Percentiles rank a stretch among this genome's conserved stretches.
These are phyloP conservation scores for Pugionium dolabratum DNA, from an alignment of 345 rosid species.

Conservation along the genomic window DNA sequence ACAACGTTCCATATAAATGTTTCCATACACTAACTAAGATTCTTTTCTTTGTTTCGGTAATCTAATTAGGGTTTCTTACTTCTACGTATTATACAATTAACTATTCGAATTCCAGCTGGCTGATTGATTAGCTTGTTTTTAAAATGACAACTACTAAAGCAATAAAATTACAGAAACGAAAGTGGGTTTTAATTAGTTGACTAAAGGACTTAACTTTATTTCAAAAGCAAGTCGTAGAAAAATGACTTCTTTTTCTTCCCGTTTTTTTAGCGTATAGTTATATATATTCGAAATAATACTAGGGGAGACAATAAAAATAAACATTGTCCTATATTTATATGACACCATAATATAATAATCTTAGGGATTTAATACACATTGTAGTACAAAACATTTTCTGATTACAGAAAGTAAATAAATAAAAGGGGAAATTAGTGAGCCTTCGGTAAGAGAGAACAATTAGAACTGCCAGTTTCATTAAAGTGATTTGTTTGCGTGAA, in stretches of 20 bases:
- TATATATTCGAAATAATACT: conserved; percentile 12
- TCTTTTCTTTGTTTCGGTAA: conserved; percentile 9
- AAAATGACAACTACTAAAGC: conserved; percentile 19
- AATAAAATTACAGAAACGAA: conserved; percentile 20
- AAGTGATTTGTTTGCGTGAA: conserved; percentile 36
- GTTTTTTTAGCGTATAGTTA: conserved; percentile 12
- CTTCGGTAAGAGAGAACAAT: conserved; percentile 34
- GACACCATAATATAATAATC: background rate
- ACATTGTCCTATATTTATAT: background rate
- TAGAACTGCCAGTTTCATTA: conserved; percentile 37
- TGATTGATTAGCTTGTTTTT: conserved; percentile 18
- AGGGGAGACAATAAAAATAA: background rate
- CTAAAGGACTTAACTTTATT: conserved; percentile 25
- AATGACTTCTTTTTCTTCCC: conserved; percentile 20
- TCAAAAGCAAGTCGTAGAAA: conserved; percentile 27
- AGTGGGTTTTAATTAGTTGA: conserved; percentile 37
- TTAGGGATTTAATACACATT: too few species aligned
- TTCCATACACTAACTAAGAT: conserved; percentile 27
- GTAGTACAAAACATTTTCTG: background rate
- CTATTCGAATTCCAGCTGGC: conserved; percentile 27
- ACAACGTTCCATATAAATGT: conserved; percentile 32
- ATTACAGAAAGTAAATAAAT: background rate
- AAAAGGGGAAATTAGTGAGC: background rate
- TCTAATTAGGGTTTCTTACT: conserved; percentile 26
- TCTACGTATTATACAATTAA: conserved; percentile 1